These are phyloP conservation scores for Komagataella populi DNA, from an alignment of 805 yeast species.

Conservation along the genomic window DNA sequence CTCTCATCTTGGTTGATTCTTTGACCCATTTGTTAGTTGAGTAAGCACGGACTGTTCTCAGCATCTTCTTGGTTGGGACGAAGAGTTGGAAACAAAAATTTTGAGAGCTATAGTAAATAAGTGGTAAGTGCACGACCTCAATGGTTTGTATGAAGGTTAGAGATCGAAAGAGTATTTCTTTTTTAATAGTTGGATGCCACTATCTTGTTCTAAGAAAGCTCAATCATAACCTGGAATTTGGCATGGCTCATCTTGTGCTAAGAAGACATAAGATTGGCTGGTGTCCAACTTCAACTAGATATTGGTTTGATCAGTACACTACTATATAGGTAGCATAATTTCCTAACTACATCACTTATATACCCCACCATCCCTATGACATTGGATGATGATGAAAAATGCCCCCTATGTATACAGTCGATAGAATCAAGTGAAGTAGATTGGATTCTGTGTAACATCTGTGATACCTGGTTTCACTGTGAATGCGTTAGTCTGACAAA, in stretches of 20 bases:
- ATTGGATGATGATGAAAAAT: constrained; percentile 5
- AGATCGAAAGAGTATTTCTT: neutral
- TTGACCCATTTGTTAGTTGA: neutral
- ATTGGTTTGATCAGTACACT: neutral
- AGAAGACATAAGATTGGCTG: too few species aligned
- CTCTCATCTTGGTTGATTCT: neutral
- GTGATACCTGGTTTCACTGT: constrained; percentile 42
- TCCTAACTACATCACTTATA: neutral
- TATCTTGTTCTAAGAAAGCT: neutral
- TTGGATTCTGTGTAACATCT: constrained; percentile 48
- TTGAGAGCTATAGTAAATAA: neutral
- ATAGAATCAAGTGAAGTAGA: constrained; percentile 8
- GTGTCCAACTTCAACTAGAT: neutral
- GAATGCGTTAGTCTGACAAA: constrained; percentile 28
- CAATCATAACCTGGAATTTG: too few species aligned
- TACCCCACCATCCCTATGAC: constrained; percentile 1
- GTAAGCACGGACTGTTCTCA: neutral
- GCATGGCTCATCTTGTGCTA: too few species aligned
- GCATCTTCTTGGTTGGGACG: neutral
- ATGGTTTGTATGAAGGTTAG: too few species aligned
- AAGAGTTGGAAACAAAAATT: neutral
- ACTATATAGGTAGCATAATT: neutral
- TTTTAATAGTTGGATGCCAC: too few species aligned
- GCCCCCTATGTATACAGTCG: constrained; percentile 9
- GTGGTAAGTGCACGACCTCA: neutral